Percentiles rank a stretch among this genome's conserved stretches.
Evolutionary conservation across 192 early-diverging fungal species (phyloP).

Genomic region (Coemansia sp.): DNA sequence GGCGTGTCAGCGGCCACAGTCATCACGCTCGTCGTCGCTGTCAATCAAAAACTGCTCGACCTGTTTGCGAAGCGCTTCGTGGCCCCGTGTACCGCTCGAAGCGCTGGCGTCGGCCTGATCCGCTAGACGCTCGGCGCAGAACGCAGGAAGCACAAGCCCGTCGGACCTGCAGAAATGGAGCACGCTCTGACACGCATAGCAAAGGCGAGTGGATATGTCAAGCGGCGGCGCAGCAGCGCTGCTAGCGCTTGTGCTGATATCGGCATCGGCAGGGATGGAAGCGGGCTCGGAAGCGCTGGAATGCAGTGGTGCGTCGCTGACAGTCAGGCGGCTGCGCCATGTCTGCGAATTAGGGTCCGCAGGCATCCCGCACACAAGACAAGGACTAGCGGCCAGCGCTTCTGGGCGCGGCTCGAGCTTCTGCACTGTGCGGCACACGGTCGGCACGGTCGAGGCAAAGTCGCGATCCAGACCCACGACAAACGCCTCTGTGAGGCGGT

Average conservation of each 20-base stretch:
- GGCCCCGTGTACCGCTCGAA: neutral
- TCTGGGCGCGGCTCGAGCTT: constrained; percentile 66
- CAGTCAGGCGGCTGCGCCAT: constrained; percentile 42
- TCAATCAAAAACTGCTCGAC: constrained; percentile 67
- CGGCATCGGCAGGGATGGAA: neutral
- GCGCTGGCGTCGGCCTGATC: constrained; percentile 1
- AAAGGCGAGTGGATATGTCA: constrained; percentile 26
- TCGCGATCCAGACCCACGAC: constrained; percentile 76
- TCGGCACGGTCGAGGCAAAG: constrained; percentile 84
- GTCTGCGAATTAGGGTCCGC: constrained; percentile 48
- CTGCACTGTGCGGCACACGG: constrained; percentile 76
- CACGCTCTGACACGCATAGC: constrained; percentile 46
- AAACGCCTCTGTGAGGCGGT: constrained; percentile 59
- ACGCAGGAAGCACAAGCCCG: constrained; percentile 24
- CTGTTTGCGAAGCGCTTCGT: constrained; percentile 59
- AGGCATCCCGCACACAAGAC: constrained; percentile 65
- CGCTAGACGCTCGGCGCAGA: constrained; percentile 18
- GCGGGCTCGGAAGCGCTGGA: neutral
- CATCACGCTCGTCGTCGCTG: constrained; percentile 51
- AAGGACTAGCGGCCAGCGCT: constrained; percentile 44
- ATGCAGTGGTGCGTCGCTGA: constrained; percentile 5
- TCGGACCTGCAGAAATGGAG: constrained; percentile 30
- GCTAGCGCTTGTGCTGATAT: neutral
- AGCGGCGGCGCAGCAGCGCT: neutral
- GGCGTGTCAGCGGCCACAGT: neutral